These are phyloP conservation scores for Dimargaris verticillata DNA, from an alignment of 192 early-diverging fungal species.

Conservation along the genomic window DNA sequence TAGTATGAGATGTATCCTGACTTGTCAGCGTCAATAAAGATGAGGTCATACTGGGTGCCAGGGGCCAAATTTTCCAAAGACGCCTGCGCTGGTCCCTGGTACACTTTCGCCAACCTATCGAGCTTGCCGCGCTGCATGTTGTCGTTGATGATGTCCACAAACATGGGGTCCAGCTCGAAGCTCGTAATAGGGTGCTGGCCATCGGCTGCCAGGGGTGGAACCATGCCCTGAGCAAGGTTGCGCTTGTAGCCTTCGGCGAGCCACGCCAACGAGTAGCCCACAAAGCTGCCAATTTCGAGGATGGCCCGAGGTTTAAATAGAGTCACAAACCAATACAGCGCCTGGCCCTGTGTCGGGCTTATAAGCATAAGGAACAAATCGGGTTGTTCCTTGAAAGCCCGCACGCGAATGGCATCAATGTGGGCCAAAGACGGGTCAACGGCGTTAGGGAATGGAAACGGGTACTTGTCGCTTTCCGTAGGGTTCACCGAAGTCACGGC, in stretches of 20 bases:
- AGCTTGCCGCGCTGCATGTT: conserved; percentile 21
- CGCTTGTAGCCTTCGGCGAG: conserved; percentile 47
- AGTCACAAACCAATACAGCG: conserved; percentile 30
- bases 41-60: conserved; percentile 36
- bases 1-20: conserved; percentile 43
- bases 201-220: conserved; percentile 3
- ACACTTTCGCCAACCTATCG: conserved; percentile 25
- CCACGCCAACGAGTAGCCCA: conserved; percentile 42
- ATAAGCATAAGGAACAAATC: conserved; percentile 24
- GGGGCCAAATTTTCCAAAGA: conserved; percentile 19
- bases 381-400: not conserved
- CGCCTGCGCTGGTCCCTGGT: conserved; percentile 22
- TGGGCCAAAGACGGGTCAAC: not conserved
- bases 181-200: conserved; percentile 22
- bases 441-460: not conserved
- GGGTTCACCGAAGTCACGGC: not conserved
- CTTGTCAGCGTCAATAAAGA: conserved; percentile 63
- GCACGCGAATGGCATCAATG: not conserved
- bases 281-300: conserved; percentile 54
- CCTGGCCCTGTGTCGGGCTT: conserved; percentile 28
- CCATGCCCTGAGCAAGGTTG: conserved; percentile 15
- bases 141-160: conserved; percentile 25
- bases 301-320: conserved; percentile 30
- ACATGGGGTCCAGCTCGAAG: conserved; percentile 35
- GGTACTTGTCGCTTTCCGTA: not conserved